Base-by-base conservation (phyloP, 1,139 yeast species). In the Sugiyamaella pinicola region DNA sequence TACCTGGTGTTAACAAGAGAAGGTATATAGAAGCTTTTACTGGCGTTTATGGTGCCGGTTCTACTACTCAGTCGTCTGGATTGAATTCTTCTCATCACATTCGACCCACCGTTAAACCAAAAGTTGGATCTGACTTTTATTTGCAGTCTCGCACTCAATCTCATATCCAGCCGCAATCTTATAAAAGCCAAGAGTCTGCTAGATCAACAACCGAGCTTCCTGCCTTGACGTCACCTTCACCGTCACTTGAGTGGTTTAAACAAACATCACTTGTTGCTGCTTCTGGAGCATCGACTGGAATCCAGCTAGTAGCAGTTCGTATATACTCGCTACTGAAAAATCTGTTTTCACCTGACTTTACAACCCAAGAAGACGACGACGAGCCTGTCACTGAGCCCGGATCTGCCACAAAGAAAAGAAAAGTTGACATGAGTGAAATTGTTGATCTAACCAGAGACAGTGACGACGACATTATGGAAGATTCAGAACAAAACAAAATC, bases 21-120 rank as follows among this genome's bases (percentile, higher is more conserved):
- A 26, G 43, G 18, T 46, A 46, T n/a, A 46, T 46, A 12, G 49
- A 46, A 34, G 48, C 48, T 7, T 45, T 45, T 24, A 45, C 48
- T 13, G 48, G 48, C 10, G 48, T 31, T 15, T 45, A 45, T 18
- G 24, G 26, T 6, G 48, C 12, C 7, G 39, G 10, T n/a, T n/a
- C n/a, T n/a, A n/a, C n/a, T n/a, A n/a, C n/a, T n/a, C n/a, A n/a
- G n/a, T n/a, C n/a, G n/a, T n/a, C n/a, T n/a, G n/a, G n/a, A n/a
- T n/a, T n/a, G n/a, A n/a, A n/a, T n/a, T n/a, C n/a, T n/a, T n/a
- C n/a, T n/a, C n/a, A n/a, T n/a, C n/a, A n/a, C n/a, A n/a, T n/a
- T n/a, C n/a, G n/a, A n/a, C n/a, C n/a, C n/a, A n/a, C n/a, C n/a
- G n/a, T n/a, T n/a, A n/a, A n/a, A n/a, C n/a, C n/a, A n/a, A n/a